A percentile compares a stretch with the other conserved stretches of the same genome.
Conservation (phyloP, 768 basidiomycete genomes). For the Russula earlei region DNA sequence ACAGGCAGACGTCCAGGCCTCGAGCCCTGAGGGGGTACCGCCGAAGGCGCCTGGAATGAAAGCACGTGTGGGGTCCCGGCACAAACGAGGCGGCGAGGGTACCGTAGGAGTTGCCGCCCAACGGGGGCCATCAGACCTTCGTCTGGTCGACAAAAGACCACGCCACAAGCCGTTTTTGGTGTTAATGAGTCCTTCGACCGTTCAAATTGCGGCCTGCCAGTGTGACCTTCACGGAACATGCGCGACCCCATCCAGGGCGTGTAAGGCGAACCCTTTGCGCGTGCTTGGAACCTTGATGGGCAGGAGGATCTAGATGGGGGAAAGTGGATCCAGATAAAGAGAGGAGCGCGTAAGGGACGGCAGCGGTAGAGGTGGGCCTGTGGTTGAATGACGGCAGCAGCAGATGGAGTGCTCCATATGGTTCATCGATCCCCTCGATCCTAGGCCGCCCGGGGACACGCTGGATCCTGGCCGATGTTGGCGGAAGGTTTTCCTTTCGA, state of each 20-base stretch:
- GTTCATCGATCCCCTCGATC: slow-evolving; percentile 3
- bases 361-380: neutral
- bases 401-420: slow-evolving; percentile 14
- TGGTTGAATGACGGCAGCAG: slow-evolving; percentile 1
- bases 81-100: no score
- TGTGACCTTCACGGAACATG: slow-evolving; percentile 15
- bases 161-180: neutral
- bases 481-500: neutral
- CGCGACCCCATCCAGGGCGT: slow-evolving; percentile 11
- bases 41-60: slow-evolving; percentile 9
- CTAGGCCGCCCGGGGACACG: neutral
- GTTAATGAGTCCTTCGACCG: neutral
- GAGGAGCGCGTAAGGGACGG: neutral
- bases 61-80: neutral
- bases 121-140: neutral
- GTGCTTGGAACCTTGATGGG: slow-evolving; percentile 1
- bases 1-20: neutral
- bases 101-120: neutral
- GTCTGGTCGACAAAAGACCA: neutral
- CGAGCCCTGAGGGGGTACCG: neutral
- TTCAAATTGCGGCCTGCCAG: neutral
- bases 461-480: neutral
- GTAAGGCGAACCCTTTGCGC: slow-evolving; percentile 6
- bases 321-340: slow-evolving; percentile 11
- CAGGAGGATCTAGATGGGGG: slow-evolving; percentile 6